Percentiles rank a stretch among this genome's conserved stretches.
phyloP scores from a whole-genome alignment of 2,329 filamentous ascomycete genomes.

The Helicocarpus griseus region DNA sequence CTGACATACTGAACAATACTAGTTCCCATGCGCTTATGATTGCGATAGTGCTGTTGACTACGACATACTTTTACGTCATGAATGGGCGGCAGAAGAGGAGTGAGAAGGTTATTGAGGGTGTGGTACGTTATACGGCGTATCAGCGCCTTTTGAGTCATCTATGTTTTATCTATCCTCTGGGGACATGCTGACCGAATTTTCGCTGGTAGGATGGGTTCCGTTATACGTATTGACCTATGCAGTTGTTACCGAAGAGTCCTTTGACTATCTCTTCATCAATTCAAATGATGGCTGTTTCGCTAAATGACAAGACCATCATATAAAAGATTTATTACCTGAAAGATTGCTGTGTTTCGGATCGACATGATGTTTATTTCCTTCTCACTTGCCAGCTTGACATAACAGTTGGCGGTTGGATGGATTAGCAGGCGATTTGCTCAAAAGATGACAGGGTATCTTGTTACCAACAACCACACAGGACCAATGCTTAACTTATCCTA shows the following conservation, averaged over 20 bases:
- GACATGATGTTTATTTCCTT: too few relatives aligned
- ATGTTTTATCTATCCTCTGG: not conserved
- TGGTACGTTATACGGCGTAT: constrained; percentile 23
- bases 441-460: too few relatives aligned
- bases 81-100: constrained; percentile 43
- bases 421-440: too few relatives aligned
- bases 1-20: not conserved
- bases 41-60: constrained; percentile 42
- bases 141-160: not conserved
- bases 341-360: too few relatives aligned
- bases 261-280: not conserved
- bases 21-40: constrained; percentile 53
- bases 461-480: too few relatives aligned
- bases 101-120: constrained; percentile 41
- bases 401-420: too few relatives aligned
- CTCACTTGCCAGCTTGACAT: too few relatives aligned
- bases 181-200: not conserved
- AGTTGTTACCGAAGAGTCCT: not conserved
- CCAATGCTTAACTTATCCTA: too few relatives aligned
- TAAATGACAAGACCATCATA: too few relatives aligned
- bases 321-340: too few relatives aligned
- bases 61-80: constrained; percentile 43
- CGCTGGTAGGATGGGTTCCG: constrained; percentile 20
- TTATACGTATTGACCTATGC: constrained; percentile 26
- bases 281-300: too few relatives aligned